phyloP scores from a whole-genome alignment of 169 alveolate species.

The Eimeria zaria region DNA sequence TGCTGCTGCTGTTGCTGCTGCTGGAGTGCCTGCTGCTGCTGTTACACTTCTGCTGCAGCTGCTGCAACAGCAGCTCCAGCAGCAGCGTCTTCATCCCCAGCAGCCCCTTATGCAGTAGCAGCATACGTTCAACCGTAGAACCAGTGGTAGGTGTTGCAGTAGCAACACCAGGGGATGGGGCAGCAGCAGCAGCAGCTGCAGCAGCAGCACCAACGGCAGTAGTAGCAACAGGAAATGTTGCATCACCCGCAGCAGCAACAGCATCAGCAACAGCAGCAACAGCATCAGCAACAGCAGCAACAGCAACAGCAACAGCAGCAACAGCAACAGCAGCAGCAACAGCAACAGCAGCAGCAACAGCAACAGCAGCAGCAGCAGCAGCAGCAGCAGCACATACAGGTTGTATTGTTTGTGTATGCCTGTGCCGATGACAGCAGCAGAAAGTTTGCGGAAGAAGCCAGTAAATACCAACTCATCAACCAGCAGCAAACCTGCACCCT shows the following conservation, averaged over 20 bases:
- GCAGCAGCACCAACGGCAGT: slow-evolving; percentile 15
- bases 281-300: neutral
- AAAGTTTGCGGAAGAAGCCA: neutral
- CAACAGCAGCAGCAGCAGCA: neutral
- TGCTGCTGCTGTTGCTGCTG: neutral
- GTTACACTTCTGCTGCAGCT: neutral
- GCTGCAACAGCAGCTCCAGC: neutral
- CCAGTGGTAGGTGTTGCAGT: neutral
- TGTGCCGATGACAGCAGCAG: slow-evolving; percentile 28
- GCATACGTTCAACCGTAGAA: neutral
- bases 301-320: slow-evolving; percentile 8
- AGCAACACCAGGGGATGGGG: neutral
- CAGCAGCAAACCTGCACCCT: neutral
- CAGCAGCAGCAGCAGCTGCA: slow-evolving; percentile 14
- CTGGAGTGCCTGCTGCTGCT: neutral
- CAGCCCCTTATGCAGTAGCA: neutral
- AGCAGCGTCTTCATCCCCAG: neutral
- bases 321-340: neutral
- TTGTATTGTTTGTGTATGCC: neutral
- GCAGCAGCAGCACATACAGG: slow-evolving; percentile 31
- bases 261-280: slow-evolving; percentile 15
- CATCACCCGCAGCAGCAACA: neutral
- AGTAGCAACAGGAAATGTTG: neutral
- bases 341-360: neutral
- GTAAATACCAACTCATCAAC: slow-evolving; percentile 1